Percentiles rank a stretch among this genome's conserved stretches.
phyloP scores from a whole-genome alignment of 2,329 filamentous ascomycete genomes.

The Nannizziopsis barbatae region DNA sequence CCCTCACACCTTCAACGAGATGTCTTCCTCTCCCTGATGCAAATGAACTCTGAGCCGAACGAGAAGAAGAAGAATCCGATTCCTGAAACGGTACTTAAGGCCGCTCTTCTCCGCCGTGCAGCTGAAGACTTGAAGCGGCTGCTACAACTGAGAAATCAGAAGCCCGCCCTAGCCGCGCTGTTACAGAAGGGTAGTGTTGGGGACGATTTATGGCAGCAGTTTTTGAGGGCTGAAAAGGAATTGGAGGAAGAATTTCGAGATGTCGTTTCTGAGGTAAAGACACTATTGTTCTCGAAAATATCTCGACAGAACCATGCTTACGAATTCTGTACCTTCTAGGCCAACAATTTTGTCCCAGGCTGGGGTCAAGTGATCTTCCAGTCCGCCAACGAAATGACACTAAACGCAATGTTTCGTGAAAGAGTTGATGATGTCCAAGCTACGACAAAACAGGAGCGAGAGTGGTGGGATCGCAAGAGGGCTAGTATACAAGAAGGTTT shows the following conservation, averaged over 20 bases:
- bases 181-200: constrained; percentile 86
- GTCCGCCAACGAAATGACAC: constrained; percentile 87
- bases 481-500: constrained; percentile 62
- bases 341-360: constrained; percentile 74
- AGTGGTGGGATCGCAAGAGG: constrained; percentile 85
- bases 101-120: constrained; percentile 77
- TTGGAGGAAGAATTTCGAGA: constrained; percentile 93
- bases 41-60: constrained; percentile 54
- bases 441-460: constrained; percentile 61
- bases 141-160: constrained; percentile 75
- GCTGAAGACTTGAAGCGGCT: constrained; percentile 89
- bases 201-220: constrained; percentile 90
- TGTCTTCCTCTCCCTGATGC: constrained; percentile 83
- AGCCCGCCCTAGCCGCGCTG: constrained; percentile 72
- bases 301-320: too few relatives aligned
- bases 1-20: constrained; percentile 81
- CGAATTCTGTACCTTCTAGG: constrained; percentile 42
- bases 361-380: constrained; percentile 98
- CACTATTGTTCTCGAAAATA: background rate
- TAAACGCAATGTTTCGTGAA: constrained; percentile 66
- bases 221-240: constrained; percentile 86
- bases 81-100: constrained; percentile 75
- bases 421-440: constrained; percentile 63
- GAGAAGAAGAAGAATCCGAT: constrained; percentile 58
- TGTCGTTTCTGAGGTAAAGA: constrained; percentile 74